These are phyloP conservation scores for Huntiella bhutanensis DNA, from an alignment of 2,329 filamentous ascomycete genomes.

Conservation along the genomic window DNA sequence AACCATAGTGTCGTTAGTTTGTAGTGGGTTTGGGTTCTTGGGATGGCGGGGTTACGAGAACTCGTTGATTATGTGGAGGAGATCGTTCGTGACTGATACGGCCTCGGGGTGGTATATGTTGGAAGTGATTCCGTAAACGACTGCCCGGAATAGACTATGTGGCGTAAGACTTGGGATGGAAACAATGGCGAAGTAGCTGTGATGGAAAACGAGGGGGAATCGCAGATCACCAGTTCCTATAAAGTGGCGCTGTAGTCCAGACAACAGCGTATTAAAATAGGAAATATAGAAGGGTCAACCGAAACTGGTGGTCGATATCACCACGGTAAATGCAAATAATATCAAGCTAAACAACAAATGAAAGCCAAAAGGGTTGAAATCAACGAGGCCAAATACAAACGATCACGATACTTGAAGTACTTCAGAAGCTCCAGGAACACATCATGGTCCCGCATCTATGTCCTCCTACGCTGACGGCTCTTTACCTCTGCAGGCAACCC, in stretches of 20 bases:
- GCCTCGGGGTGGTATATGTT: background rate
- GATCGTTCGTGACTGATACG: background rate
- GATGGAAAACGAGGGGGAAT: background rate
- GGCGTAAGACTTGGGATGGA: too few species aligned
- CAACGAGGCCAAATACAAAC: background rate
- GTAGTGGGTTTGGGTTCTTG: background rate
- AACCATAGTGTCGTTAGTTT: conserved; percentile 45
- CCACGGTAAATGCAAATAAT: conserved; percentile 1
- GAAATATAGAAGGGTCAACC: background rate
- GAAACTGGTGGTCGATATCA: background rate
- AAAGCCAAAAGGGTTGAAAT: background rate
- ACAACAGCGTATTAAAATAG: conserved; percentile 2
- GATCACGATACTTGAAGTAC: too few species aligned
- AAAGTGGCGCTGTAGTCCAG: conserved; percentile 7
- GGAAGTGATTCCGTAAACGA: too few species aligned
- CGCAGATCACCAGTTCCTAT: background rate
- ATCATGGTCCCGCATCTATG: background rate
- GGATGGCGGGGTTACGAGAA: too few species aligned
- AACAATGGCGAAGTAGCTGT: background rate
- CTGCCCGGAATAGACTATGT: too few species aligned
- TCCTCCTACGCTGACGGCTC: background rate
- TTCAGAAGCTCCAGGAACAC: too few species aligned
- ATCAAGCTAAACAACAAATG: background rate
- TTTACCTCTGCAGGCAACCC: background rate
- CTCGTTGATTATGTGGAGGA: background rate